Evolutionary conservation across 306 rosid species (phyloP).

Genomic region (Lathyrus aphaca): DNA sequence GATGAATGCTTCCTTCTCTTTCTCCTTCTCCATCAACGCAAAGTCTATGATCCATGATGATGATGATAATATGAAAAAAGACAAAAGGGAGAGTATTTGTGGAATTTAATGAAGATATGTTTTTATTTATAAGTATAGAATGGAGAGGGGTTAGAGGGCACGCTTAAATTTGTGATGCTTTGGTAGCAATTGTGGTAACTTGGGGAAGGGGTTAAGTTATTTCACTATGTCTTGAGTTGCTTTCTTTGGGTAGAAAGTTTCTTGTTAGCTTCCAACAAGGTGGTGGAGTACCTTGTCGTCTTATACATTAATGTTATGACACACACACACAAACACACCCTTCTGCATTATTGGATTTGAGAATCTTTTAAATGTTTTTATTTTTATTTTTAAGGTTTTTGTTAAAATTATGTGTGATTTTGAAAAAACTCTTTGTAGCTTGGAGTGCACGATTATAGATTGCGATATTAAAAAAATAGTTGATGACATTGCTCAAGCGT

Average conservation of each 20-base stretch:
- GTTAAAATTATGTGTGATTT: no score
- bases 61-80: not conserved
- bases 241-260: slow-evolving; percentile 36
- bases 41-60: slow-evolving; percentile 51
- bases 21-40: slow-evolving; percentile 45
- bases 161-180: slow-evolving; percentile 44
- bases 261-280: slow-evolving; percentile 10
- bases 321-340: not conserved
- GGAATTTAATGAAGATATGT: slow-evolving; percentile 13
- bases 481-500: slow-evolving; percentile 35
- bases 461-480: slow-evolving; percentile 1
- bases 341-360: not conserved
- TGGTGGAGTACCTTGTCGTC: not conserved
- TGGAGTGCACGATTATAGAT: slow-evolving; percentile 37
- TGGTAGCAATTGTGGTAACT: slow-evolving; percentile 32
- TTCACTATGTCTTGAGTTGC: not conserved
- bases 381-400: not conserved
- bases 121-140: slow-evolving; percentile 17
- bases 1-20: slow-evolving; percentile 43
- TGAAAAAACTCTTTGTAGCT: not conserved
- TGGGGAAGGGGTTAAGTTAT: slow-evolving; percentile 44
- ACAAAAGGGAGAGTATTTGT: slow-evolving; percentile 2
- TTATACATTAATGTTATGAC: not conserved
- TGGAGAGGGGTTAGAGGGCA: slow-evolving; percentile 54
- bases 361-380: not conserved